These are phyloP conservation scores for Ustulina deusta DNA, from an alignment of 2,329 filamentous ascomycete species.

Conservation along the genomic window DNA sequence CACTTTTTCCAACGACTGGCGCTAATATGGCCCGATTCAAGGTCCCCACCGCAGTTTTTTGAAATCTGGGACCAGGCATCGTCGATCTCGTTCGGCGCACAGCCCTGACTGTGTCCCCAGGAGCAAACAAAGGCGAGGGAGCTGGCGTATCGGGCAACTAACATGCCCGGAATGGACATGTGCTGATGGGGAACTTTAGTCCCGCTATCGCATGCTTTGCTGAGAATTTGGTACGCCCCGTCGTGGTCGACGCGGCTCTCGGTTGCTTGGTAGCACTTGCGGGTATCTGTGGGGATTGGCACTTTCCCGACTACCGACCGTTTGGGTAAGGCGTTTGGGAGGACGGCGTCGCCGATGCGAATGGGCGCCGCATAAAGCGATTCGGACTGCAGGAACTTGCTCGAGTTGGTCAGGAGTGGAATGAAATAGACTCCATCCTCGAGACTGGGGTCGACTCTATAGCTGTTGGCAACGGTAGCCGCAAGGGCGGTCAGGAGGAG, in stretches of 20 bases:
- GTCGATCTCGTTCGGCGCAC: conserved; percentile 13
- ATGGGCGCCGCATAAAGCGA: neutral
- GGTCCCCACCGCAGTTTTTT: neutral
- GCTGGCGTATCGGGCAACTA: conserved; percentile 3
- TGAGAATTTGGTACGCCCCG: neutral
- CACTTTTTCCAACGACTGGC: neutral
- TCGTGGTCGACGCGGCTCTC: neutral
- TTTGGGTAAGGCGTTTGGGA: neutral
- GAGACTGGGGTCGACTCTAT: neutral
- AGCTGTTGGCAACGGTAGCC: neutral
- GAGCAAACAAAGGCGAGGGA: conserved; percentile 13
- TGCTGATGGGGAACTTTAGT: neutral
- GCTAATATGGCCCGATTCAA: neutral
- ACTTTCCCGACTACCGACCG: neutral
- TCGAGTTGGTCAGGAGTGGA: neutral
- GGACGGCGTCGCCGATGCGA: neutral
- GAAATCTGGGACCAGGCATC: conserved; percentile 16
- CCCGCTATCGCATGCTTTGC: neutral
- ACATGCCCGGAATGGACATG: neutral
- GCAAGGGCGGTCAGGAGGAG: neutral
- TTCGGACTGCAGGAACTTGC: neutral
- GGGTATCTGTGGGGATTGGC: neutral
- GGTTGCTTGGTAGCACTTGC: neutral
- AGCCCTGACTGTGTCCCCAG: neutral
- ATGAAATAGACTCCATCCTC: conserved; percentile 9